A percentile compares a stretch with the other conserved stretches of the same genome.
These are phyloP conservation scores for Penicillium paxilli DNA, from an alignment of 495 filamentous ascomycete genomes.

Conservation along the genomic window DNA sequence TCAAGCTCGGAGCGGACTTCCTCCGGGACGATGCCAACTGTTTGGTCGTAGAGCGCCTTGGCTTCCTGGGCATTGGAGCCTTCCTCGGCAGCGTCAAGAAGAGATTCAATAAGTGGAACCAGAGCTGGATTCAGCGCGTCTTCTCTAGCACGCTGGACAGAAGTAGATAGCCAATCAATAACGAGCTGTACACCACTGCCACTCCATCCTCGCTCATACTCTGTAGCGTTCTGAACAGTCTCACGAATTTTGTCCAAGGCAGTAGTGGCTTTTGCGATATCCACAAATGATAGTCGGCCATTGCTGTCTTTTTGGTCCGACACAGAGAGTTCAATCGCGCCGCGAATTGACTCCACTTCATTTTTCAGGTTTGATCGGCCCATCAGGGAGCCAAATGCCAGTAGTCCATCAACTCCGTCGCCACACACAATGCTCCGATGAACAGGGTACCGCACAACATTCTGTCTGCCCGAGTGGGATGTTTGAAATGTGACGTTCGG, in stretches of 20 bases:
- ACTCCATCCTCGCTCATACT: slow-evolving; percentile 74
- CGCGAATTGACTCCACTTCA: slow-evolving; percentile 48
- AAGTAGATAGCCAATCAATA: slow-evolving; percentile 63
- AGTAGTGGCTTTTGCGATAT: slow-evolving; percentile 53
- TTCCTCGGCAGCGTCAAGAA: slow-evolving; percentile 59
- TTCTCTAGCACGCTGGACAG: slow-evolving; percentile 41
- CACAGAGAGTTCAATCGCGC: slow-evolving; percentile 53
- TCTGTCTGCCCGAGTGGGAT: slow-evolving; percentile 58
- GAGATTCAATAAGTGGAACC: slow-evolving; percentile 61
- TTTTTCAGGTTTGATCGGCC: slow-evolving; percentile 34
- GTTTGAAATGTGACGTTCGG: slow-evolving; percentile 69
- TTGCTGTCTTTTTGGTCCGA: slow-evolving; percentile 28
- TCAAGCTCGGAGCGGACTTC: slow-evolving; percentile 52
- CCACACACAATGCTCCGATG: slow-evolving; percentile 79
- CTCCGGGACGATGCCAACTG: slow-evolving; percentile 37
- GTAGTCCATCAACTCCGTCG: slow-evolving; percentile 58
- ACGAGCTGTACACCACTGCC: slow-evolving; percentile 65
- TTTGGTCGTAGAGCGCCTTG: slow-evolving; percentile 33
- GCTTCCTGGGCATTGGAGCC: slow-evolving; percentile 53
- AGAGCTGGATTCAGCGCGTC: slow-evolving; percentile 60
- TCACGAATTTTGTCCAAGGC: slow-evolving; percentile 66
- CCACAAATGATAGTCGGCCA: slow-evolving; percentile 47
- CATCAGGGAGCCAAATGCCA: slow-evolving; percentile 50
- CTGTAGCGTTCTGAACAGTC: slow-evolving; percentile 63
- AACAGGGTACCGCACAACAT: slow-evolving; percentile 75